Percentiles rank a stretch among this genome's conserved stretches.
These are phyloP conservation scores for Dendrostoma leiphaemia DNA, from an alignment of 2,329 filamentous ascomycete genomes.

Conservation along the genomic window DNA sequence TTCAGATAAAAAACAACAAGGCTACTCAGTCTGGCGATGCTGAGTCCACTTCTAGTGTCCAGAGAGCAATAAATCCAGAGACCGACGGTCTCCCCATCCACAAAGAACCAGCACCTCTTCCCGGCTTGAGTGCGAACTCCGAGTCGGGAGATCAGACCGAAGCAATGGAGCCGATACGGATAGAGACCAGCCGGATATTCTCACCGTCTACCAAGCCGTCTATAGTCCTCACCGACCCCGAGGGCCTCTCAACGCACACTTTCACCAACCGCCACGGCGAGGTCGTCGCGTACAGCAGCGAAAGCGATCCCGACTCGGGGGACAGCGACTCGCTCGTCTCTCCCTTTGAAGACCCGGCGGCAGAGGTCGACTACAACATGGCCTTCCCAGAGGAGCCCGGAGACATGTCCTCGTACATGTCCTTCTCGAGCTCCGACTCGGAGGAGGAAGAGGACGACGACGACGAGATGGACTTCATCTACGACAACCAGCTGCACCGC, in stretches of 20 bases:
- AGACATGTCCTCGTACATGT: not conserved
- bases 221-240: not conserved
- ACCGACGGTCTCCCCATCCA: not conserved
- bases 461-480: slow-evolving; percentile 3
- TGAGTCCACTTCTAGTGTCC: not conserved
- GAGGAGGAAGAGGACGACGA: not conserved
- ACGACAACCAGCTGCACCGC: not conserved
- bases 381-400: not conserved
- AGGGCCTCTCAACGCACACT: not conserved
- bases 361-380: not conserved
- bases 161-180: not conserved
- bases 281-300: not conserved
- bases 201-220: not conserved
- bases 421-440: not conserved
- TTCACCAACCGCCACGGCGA: not conserved
- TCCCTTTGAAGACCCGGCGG: not conserved
- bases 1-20: not conserved
- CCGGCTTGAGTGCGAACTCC: not conserved
- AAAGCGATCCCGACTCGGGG: not conserved
- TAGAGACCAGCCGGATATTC: not conserved
- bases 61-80: not conserved
- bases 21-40: not conserved
- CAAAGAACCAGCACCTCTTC: not conserved
- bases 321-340: not conserved
- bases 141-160: not conserved